Base-by-base conservation (phyloP, 805 yeast genomes). In the Allodekkera sacchari region DNA sequence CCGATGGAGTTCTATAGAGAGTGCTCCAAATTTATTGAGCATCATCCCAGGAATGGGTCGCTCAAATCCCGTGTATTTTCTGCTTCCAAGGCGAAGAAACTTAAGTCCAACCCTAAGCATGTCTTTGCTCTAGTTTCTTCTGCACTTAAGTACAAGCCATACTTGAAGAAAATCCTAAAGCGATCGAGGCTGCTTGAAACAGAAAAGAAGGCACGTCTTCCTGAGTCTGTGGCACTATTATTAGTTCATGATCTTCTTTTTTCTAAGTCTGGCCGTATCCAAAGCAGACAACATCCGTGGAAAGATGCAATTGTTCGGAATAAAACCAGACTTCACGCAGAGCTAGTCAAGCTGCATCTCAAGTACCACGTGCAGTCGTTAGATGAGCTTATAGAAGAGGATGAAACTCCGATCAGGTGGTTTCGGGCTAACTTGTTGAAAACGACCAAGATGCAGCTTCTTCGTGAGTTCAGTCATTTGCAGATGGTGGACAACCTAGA, bases 231-330 rank as follows among this genome's bases (percentile, higher is more conserved):
- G 29, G 72, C 82, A 3, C 39, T 77, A 32, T 60, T 89, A 7
- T 56, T 89, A 55, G 79, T 79, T 1, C 94, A 89, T 48, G 98
- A 89, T 57, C 61, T 85, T 32, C 54, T 88, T 5, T 67, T 92
- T 35, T 70, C 89, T 5, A 71, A 75, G 41, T 66, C 74, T 18
- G 92, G 94, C 8, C 61, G 96, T 39, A 80, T 89, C 37, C 94
- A 85, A 51, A 79, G 85, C 66, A 94, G 94, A 6, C 88, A 87
- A 47, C 85, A 80, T 39, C 83, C 89, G 1, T 66, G 85, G 36
- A 92, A 92, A 50, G 92, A 83, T 30, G 80, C 83, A 9, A 64
- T 92, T 4, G 59, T 92, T 34, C 68, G 74, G 37, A 80, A 87
- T 52, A 83, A 82, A 53, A 77, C 94, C 0, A 63, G 97, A 43